phyloP scores from a whole-genome alignment of 768 basidiomycete genomes.

The Mrakia gelida region DNA sequence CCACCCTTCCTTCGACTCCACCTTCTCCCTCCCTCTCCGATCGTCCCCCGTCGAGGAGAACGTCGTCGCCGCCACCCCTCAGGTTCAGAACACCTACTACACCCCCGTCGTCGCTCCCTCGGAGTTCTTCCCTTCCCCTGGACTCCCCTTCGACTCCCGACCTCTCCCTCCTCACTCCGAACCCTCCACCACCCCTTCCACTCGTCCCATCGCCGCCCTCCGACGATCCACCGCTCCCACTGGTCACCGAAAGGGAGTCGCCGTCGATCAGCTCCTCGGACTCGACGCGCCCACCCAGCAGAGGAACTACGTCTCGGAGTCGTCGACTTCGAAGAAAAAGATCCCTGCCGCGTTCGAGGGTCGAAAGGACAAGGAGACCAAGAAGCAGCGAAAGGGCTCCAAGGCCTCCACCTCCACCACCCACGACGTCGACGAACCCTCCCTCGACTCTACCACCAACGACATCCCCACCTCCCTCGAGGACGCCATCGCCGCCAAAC shows the following conservation, averaged over 20 bases:
- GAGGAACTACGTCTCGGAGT: slow-evolving; percentile 68
- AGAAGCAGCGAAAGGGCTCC: slow-evolving; percentile 52
- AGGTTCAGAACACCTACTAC: slow-evolving; percentile 13
- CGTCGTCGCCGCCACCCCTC: background rate
- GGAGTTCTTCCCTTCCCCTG: slow-evolving; percentile 5
- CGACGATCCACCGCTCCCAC: slow-evolving; percentile 28
- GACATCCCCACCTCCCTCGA: slow-evolving; percentile 51
- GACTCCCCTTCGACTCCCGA: background rate
- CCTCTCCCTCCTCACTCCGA: slow-evolving; percentile 18
- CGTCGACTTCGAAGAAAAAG: slow-evolving; percentile 69
- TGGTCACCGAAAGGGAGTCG: slow-evolving; percentile 27
- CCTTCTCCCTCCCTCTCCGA: background rate
- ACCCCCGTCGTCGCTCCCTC: slow-evolving; percentile 9
- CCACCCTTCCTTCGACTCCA: slow-evolving; percentile 12
- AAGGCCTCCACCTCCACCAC: slow-evolving; percentile 45
- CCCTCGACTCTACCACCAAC: slow-evolving; percentile 47
- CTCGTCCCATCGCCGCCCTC: background rate
- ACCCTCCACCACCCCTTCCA: slow-evolving; percentile 11
- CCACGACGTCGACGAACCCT: slow-evolving; percentile 52
- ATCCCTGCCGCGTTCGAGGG: slow-evolving; percentile 62
- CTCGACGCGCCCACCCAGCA: slow-evolving; percentile 74
- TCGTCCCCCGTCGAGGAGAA: background rate
- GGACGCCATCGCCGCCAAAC: slow-evolving; percentile 71
- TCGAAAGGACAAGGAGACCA: slow-evolving; percentile 26
- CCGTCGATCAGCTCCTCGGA: slow-evolving; percentile 52